Base-by-base conservation (phyloP, 345 rosid species). In the Pistacia atlantica region DNA sequence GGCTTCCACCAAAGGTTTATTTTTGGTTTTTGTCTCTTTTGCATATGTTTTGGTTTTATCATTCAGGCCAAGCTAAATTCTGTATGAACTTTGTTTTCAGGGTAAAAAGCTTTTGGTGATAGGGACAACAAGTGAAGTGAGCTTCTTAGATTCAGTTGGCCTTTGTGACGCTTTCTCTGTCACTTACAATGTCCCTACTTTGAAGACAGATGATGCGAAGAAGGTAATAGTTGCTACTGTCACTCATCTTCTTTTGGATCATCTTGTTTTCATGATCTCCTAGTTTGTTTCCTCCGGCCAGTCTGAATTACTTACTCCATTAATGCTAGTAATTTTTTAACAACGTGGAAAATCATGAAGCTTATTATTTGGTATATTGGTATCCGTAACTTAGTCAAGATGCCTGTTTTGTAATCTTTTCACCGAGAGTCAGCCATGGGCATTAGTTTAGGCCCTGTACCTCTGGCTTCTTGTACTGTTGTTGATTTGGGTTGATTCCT, bases 1-100 rank as follows among this genome's bases (percentile, higher is more conserved):
- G 98, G 72, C 91, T 86, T 76, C 99, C 99, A 71, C 97, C 99
- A 22, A 92, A 96, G 97, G 99, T 93, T 74, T 77, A 22, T 16
- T 42, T 70, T 33, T 4, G 4, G 69, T 80, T 68, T 22, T 75
- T 55, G 3, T 71, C 67, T 35, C 14, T 63, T 14, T 68, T 74
- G 54, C 18, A 46, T 14, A 37, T 33, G 1, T 25, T 11, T 55
- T 9, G 0, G 4, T 63, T 55, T 25, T 37, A 25, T 18, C 25
- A 13, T 28, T 71, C 46, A 62, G 31, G 48, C 57, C 16, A 54
- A 54, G 18, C 18, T 18, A 16, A 13, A 54, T 54, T 54, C 4
- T 4, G 1, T 62, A 4, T 77, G 54, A 70, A 56, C 59, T 75
- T 72, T 77, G 2, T 77, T 67, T 63, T 82, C 86, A 96, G 97